Evolutionary conservation across 202 grass and related monocot genomes (phyloP).

Genomic region (Panicum virgatum): DNA sequence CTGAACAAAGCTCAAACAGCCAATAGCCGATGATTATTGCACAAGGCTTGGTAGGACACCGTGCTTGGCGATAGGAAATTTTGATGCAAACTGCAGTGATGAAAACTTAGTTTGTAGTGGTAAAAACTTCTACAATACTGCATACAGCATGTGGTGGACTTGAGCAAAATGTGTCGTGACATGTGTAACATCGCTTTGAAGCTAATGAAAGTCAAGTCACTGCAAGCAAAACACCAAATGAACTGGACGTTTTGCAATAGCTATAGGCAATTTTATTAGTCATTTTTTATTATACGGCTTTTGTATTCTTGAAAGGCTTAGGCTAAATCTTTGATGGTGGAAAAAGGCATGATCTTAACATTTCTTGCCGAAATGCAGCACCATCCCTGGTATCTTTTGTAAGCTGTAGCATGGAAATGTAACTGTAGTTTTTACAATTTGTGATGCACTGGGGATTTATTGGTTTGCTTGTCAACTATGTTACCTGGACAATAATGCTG

Average conservation of each 20-base stretch:
- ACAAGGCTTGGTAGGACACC: constrained; percentile 12
- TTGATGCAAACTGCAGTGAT: constrained; percentile 53
- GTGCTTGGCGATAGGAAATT: constrained; percentile 42
- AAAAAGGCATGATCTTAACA: neutral
- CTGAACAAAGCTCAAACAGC: constrained; percentile 70
- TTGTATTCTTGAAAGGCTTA: constrained; percentile 38
- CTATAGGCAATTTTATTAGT: constrained; percentile 36
- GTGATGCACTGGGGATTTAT: neutral
- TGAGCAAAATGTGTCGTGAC: constrained; percentile 6
- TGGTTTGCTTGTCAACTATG: neutral
- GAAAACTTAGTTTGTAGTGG: neutral
- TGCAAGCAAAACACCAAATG: constrained; percentile 17
- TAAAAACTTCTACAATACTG: constrained; percentile 7
- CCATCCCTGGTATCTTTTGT: constrained; percentile 17
- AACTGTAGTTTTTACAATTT: neutral
- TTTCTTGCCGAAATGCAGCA: constrained; percentile 3
- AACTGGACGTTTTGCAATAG: constrained; percentile 47
- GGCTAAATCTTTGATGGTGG: constrained; percentile 3
- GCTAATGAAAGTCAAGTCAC: constrained; percentile 27
- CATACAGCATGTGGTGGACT: neutral
- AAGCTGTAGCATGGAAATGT: constrained; percentile 33
- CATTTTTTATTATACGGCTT: constrained; percentile 32
- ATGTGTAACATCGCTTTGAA: constrained; percentile 36
- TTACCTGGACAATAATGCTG: neutral
- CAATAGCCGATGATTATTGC: constrained; percentile 53